Base-by-base conservation (phyloP, 2,329 filamentous ascomycete genomes). In the Xylariaceae sp. region DNA sequence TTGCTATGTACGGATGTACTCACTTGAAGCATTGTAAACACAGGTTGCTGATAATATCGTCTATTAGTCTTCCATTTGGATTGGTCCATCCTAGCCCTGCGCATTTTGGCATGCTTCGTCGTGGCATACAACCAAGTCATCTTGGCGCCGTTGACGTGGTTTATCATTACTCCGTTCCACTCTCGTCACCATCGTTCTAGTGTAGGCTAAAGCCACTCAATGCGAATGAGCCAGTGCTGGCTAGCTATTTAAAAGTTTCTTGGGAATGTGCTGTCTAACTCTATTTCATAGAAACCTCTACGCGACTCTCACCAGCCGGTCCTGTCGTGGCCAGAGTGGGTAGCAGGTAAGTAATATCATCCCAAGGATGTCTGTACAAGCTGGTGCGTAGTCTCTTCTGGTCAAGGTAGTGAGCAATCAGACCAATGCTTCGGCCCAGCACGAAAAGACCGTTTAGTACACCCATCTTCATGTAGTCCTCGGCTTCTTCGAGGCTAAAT, bases 371-470 rank as follows among this genome's bases (percentile, higher is more conserved):
- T 73, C 94, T 88, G 88, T 99, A 99, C 64, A 99, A 85, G 73
- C 94, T 94, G 70, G 94, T 99, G 70, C 92, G 88, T 75, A 99
- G 84, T 76, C 94, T 86, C 91, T 99, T 99, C 85, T 99, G 94
- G 80, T 99, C 94, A 68, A 99, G 86, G 84, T 92, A 97, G 78
- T 99, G 94, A 70, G 94, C 94, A 87, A 99, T 99, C 65, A 99
- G 83, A 89, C 94, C 94, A 70, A 99, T 99, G 74, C 85, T 90
- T 71, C 94, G 88, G 71, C 94, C 94, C 58, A 99, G 85, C 46
- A 99, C 94, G 81, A 99, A 99, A 59, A 99, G 88, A 80, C 94
- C 94, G 83, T 99, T 99, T 68, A 99, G 86, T 47, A 99, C 94
- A 83, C 94, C 94, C 91, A 97, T 99, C 76, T 86, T 85, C 72